A percentile compares a stretch with the other conserved stretches of the same genome.
Evolutionary conservation across 2,329 filamentous ascomycete genomes (phyloP).

Genomic region (Rhexocercosporidium sp.): DNA sequence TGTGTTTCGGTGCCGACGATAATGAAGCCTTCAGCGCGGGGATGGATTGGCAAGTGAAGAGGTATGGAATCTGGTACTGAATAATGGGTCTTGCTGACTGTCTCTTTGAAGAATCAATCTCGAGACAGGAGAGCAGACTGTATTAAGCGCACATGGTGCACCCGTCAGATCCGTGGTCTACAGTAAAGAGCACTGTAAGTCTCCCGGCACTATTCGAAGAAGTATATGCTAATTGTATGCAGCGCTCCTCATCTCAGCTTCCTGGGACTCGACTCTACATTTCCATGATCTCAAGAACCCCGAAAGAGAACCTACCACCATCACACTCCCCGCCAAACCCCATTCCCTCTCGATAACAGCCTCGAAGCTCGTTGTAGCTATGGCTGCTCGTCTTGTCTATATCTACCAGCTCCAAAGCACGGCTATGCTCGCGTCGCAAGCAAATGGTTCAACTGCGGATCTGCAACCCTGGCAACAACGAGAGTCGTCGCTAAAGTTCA

Average conservation of each 20-base stretch:
- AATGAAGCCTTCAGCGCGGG: constrained; percentile 85
- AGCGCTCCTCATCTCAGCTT: constrained; percentile 83
- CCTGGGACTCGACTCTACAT: constrained; percentile 92
- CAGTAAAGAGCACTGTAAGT: constrained; percentile 71
- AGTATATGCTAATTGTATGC: constrained; percentile 13
- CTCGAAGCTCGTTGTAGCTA: constrained; percentile 89
- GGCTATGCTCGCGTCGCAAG: constrained; percentile 57
- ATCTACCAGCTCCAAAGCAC: constrained; percentile 88
- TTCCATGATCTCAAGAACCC: constrained; percentile 70
- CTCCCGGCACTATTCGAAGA: neutral
- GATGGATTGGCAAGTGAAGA: constrained; percentile 84
- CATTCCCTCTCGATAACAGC: constrained; percentile 82
- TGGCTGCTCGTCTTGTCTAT: constrained; percentile 91
- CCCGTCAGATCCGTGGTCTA: constrained; percentile 87
- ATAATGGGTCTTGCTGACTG: constrained; percentile 21
- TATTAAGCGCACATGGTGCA: constrained; percentile 78
- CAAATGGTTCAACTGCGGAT: constrained; percentile 49
- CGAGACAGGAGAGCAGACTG: constrained; percentile 70
- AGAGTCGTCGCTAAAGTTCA: constrained; percentile 94
- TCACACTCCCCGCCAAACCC: constrained; percentile 82
- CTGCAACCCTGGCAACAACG: constrained; percentile 89
- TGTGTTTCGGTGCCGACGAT: constrained; percentile 86
- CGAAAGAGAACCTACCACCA: constrained; percentile 60
- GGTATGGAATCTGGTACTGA: constrained; percentile 49
- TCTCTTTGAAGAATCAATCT: constrained; percentile 65